Evolutionary conservation across 2,329 filamentous ascomycete genomes (phyloP), one percentile per base, ranked within the genome.

Genomic region (Hymenoscyphus albidus): DNA sequence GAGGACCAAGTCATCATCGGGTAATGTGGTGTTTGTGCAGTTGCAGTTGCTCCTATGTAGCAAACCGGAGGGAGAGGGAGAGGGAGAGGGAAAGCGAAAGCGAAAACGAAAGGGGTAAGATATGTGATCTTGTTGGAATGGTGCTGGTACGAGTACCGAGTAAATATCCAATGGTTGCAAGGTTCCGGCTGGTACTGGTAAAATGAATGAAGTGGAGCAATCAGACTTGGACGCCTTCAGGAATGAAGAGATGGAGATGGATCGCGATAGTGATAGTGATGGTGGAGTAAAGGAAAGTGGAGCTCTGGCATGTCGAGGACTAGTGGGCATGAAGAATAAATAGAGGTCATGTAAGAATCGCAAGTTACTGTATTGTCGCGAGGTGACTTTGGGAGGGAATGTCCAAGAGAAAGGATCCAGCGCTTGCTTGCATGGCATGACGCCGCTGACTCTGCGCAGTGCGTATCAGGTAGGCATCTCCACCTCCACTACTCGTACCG

Each of bases 1-100:
- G 87, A 89, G 68, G 87, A 85, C 80, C 85, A 83, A 56, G 83
- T 82, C 88, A 90, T 90, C n/a, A 3, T 54, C 18, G n/a, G 13
- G 48, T 3, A 4, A 27, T 27, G 18, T 27, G 13, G 1, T 54
- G 44, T 54, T 60, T 40, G 58, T 58, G n/a, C 10, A 55, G 13
- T 48, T 31, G 54, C n/a, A 38, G n/a, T 35, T 35, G 48, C 58
- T 32, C 58, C 38, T 35, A 27, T 27, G 27, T 27, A 39, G 42
- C 56, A 16, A 42, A 32, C 27, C 58, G n/a, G 63, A 40, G 54
- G 32, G 35, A n/a, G n/a, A n/a, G n/a, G n/a, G n/a, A n/a, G n/a
- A n/a, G n/a, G n/a, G n/a, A n/a, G n/a, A n/a, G n/a, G n/a, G n/a
- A n/a, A n/a, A n/a, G n/a, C n/a, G 22, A 35, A 35, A 35, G 32